Evolutionary conservation across 352 stramenopile species (phyloP), one percentile per base, ranked within the genome.

Genomic region (Globisporangium carolinianum): DNA sequence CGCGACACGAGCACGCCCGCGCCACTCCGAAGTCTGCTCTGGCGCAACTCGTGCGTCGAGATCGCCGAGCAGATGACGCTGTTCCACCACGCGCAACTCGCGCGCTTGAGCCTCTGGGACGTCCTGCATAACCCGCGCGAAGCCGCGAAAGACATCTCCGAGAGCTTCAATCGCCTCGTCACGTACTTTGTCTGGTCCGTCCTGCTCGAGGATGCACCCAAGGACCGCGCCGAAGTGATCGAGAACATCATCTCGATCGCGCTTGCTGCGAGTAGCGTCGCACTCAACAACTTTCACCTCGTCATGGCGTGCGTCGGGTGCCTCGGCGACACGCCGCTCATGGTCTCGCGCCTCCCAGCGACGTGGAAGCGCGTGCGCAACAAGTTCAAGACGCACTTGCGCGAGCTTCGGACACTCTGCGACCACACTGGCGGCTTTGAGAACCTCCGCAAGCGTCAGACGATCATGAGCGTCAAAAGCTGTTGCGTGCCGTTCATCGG

Each of bases 221-320:
- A 87, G 47, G 74, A 87, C 37, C 75, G 82, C 5, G 82, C 82
- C 12, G 73, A 89, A 17, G 76, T 75, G 32, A 90, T 92, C 37
- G 82, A 90, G 47, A 61, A 71, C 18, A 87, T 92, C 53, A 87
- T 89, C 45, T 69, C 72, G 4, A 83, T 90, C 47, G 82, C 82
- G 1, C 62, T 75, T 8, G 66, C 67, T 4, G 75, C 77, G 5
- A 76, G 65, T 47, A 61, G 53, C 18, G 52, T 77, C 15, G 65
- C 70, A 6, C 57, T 89, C 36, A 76, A 78, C 62, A 92, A 90
- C 50, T 92, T 90, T 50, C 74, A 88, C 56, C 60, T 92, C n/a
- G 76, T 88, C 17, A 89, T 91, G 82, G 77, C 73, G 8, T 89
- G 82, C 32, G 77, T 91, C 0, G 82, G 82, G 5, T 89, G 82